These are phyloP conservation scores for Penstemon davidsonii DNA, from an alignment of 257 asterid species.

Conservation along the genomic window DNA sequence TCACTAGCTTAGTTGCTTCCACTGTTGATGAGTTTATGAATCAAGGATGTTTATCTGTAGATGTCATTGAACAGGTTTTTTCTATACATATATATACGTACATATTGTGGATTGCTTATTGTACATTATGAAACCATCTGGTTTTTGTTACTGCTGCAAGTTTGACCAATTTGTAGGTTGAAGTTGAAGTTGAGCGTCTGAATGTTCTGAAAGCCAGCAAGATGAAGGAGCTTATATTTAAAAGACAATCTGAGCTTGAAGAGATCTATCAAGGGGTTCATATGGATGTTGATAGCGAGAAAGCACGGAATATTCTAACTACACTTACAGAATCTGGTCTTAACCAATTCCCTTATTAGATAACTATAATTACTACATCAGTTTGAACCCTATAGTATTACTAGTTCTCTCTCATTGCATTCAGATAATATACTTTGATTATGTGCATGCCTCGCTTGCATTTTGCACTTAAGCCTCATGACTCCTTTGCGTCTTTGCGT, in stretches of 20 bases:
- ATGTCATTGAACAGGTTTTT: conserved; percentile 66
- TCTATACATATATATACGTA: background rate
- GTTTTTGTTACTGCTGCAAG: conserved; percentile 21
- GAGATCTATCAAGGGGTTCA: conserved; percentile 61
- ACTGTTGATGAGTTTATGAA: conserved; percentile 40
- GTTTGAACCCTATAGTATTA: background rate
- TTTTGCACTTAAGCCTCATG: no score
- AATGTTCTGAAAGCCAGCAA: conserved; percentile 62
- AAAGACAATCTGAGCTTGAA: conserved; percentile 72
- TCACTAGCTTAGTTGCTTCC: conserved; percentile 46
- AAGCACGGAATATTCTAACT: conserved; percentile 46
- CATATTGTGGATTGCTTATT: conserved; percentile 14
- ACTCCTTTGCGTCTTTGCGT: no score
- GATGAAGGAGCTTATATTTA: conserved; percentile 69
- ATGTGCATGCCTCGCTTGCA: no score
- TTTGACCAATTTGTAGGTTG: conserved; percentile 45
- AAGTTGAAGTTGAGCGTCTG: conserved; percentile 59
- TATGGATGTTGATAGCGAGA: conserved; percentile 60
- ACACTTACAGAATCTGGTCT: conserved; percentile 18
- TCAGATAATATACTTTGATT: background rate
- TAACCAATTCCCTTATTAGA: conserved; percentile 16
- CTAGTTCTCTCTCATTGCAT: conserved; percentile 12
- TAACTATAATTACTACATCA: conserved; percentile 6
- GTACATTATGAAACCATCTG: conserved; percentile 14
- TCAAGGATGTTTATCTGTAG: conserved; percentile 59